phyloP scores from a whole-genome alignment of 176 grass and related monocot species.

The Lolium rigidum region DNA sequence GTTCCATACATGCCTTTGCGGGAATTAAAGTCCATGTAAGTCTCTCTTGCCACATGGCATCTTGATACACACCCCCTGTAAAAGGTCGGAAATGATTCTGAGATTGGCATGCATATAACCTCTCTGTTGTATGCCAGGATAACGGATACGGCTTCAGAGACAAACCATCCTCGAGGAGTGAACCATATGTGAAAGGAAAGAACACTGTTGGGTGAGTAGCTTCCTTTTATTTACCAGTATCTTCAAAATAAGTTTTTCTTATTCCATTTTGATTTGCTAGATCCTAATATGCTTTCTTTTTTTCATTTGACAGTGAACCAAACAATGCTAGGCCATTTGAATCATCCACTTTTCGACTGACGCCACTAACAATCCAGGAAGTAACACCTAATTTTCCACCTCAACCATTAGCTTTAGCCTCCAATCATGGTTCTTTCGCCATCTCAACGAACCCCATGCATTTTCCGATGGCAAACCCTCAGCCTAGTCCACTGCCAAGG shows the following conservation, averaged over 20 bases:
- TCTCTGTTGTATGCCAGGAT: conserved; percentile 59
- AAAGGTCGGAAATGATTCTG: not conserved
- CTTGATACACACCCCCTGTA: not conserved
- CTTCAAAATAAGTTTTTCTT: not conserved
- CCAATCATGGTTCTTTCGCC: conserved; percentile 37
- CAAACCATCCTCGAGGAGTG: conserved; percentile 61
- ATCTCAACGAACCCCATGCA: conserved; percentile 38
- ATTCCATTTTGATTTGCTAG: conserved; percentile 33
- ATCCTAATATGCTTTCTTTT: conserved; percentile 33
- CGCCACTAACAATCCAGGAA: conserved; percentile 54
- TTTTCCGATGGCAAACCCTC: conserved; percentile 41
- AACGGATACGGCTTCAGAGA: conserved; percentile 47
- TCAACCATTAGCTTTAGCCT: conserved; percentile 31
- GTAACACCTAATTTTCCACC: conserved; percentile 42
- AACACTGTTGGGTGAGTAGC: conserved; percentile 47
- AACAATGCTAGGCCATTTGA: conserved; percentile 48
- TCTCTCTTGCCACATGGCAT: conserved; percentile 12
- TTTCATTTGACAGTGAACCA: conserved; percentile 47
- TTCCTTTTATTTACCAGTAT: not conserved
- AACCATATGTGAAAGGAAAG: conserved; percentile 61
- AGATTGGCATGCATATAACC: conserved; percentile 24
- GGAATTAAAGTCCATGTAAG: conserved; percentile 58
- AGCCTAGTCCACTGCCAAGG: conserved; percentile 52
- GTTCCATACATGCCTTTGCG: conserved; percentile 63
- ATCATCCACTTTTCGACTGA: conserved; percentile 43